Conservation (phyloP, 805 yeast species). For the Suhomyces pyralidae region DNA sequence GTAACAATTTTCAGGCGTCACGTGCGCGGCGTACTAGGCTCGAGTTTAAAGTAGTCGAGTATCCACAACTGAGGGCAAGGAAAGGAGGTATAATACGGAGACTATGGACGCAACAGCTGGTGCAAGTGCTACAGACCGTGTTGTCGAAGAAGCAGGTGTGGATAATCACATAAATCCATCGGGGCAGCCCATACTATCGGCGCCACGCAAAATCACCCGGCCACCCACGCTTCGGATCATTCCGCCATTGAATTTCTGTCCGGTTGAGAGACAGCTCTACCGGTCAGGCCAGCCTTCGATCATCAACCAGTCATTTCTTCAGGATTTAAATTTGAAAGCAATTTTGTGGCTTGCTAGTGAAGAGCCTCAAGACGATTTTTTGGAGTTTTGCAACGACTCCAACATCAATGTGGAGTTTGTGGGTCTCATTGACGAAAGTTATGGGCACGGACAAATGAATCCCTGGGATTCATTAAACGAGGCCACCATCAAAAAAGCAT, state of each 20-base stretch:
- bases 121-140: background rate
- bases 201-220: constrained; percentile 23
- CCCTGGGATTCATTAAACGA: constrained; percentile 97
- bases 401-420: constrained; percentile 77
- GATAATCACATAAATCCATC: background rate
- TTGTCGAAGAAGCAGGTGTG: background rate
- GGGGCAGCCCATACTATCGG: background rate
- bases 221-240: constrained; percentile 70
- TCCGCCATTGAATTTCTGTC: constrained; percentile 94
- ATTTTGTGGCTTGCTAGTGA: constrained; percentile 94
- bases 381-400: constrained; percentile 74
- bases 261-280: constrained; percentile 84
- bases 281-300: constrained; percentile 94
- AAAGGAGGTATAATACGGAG: background rate
- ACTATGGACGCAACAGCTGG: background rate
- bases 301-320: constrained; percentile 83
- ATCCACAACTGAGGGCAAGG: background rate
- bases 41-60: background rate
- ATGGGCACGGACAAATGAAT: constrained; percentile 35
- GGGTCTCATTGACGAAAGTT: constrained; percentile 67
- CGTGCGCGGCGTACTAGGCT: background rate
- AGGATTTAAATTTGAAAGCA: constrained; percentile 69
- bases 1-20: background rate
- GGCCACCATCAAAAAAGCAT: constrained; percentile 71
- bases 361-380: constrained; percentile 86